phyloP scores from a whole-genome alignment of 202 grass and related monocot genomes.

The Bolboschoenoplectus hybrid region DNA sequence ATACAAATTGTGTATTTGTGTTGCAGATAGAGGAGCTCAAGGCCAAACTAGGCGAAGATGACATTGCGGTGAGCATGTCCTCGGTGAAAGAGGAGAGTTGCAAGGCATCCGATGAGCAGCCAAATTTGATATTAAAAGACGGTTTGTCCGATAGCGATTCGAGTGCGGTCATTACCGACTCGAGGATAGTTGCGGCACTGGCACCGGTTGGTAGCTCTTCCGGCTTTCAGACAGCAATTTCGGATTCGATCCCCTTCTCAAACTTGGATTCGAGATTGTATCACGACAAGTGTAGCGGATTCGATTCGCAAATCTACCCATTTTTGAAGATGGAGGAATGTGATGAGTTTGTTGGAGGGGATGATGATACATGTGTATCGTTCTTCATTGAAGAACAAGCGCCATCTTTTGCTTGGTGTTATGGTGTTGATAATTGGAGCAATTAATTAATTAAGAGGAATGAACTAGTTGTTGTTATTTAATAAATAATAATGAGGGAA shows the following conservation, averaged over 20 bases:
- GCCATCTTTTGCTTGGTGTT: conserved; percentile 73
- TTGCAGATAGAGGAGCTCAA: conserved; percentile 72
- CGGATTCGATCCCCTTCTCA: conserved; percentile 28
- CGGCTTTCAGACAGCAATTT: not conserved
- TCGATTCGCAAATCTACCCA: conserved; percentile 31
- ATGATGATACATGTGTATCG: conserved; percentile 65
- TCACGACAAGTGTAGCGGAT: not conserved
- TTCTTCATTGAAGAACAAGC: conserved; percentile 88
- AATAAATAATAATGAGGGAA: not conserved
- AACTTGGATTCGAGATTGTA: not conserved
- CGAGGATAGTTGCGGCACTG: conserved; percentile 29
- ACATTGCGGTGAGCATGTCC: conserved; percentile 56
- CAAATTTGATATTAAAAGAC: conserved; percentile 50
- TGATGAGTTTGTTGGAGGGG: conserved; percentile 66
- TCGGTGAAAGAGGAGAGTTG: conserved; percentile 71
- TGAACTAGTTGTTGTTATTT: not conserved
- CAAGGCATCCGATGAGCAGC: conserved; percentile 49
- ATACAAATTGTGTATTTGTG: conserved; percentile 22
- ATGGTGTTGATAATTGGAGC: conserved; percentile 28
- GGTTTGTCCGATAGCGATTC: conserved; percentile 88
- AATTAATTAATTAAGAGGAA: conserved; percentile 1
- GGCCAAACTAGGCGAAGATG: conserved; percentile 60
- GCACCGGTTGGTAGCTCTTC: not conserved
- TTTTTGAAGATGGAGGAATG: conserved; percentile 74
- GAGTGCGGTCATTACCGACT: conserved; percentile 71